phyloP scores from a whole-genome alignment of 169 alveolate species.

The Cryptosporidium meleagridis region DNA sequence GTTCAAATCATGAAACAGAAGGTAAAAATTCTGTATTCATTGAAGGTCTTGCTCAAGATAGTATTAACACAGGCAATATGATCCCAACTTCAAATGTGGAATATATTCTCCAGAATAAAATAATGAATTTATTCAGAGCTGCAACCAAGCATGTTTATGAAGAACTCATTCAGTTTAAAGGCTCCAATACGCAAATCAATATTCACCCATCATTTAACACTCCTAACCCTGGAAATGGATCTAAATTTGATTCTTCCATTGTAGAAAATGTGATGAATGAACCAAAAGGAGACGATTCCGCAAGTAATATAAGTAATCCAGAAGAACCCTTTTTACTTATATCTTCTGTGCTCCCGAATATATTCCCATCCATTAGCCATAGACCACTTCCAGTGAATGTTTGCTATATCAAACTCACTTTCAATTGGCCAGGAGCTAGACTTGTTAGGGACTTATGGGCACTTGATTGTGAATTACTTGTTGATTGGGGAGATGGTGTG shows the following conservation, averaged over 20 bases:
- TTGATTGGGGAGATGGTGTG: conserved; percentile 82
- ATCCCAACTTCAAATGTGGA: conserved; percentile 70
- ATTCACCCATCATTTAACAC: conserved; percentile 15
- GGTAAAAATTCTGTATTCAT: background rate
- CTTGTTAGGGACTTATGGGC: conserved; percentile 80
- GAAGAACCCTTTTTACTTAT: conserved; percentile 80
- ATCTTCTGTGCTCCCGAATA: conserved; percentile 77
- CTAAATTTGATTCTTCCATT: conserved; percentile 60
- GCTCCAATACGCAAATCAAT: background rate
- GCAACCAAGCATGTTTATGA: conserved; percentile 67
- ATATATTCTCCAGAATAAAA: conserved; percentile 45
- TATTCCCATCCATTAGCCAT: conserved; percentile 60
- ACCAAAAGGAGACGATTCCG: conserved; percentile 7
- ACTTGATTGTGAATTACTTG: conserved; percentile 80
- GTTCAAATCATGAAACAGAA: background rate
- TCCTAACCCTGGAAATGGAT: background rate
- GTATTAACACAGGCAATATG: background rate
- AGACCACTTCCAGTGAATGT: conserved; percentile 77
- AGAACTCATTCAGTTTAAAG: conserved; percentile 49
- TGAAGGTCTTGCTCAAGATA: background rate
- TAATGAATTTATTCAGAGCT: conserved; percentile 61
- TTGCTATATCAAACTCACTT: conserved; percentile 78
- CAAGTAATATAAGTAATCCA: background rate
- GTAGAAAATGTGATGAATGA: conserved; percentile 76
- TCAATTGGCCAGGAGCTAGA: conserved; percentile 80